These are phyloP conservation scores for Reutealis trisperma DNA, from an alignment of 345 rosid species.

Conservation along the genomic window DNA sequence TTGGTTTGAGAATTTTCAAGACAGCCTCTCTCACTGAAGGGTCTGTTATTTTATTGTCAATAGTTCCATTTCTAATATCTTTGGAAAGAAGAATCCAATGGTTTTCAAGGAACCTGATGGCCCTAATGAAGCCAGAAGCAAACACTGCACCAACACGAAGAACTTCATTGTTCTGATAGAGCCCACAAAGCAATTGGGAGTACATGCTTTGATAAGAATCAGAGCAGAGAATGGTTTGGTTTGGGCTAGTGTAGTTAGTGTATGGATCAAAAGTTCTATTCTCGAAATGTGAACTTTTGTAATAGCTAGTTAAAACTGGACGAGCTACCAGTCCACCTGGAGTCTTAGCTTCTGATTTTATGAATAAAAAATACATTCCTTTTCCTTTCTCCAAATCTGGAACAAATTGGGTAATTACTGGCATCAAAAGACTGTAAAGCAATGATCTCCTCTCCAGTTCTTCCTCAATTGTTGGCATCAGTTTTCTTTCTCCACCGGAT, in stretches of 20 bases:
- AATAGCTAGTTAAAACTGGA: slow-evolving; percentile 60
- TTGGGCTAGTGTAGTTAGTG: slow-evolving; percentile 59
- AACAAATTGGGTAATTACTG: slow-evolving; percentile 51
- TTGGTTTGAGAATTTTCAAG: slow-evolving; percentile 39
- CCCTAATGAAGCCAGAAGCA: slow-evolving; percentile 62
- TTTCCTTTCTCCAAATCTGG: slow-evolving; percentile 53
- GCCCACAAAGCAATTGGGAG: slow-evolving; percentile 61
- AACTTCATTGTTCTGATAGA: slow-evolving; percentile 45
- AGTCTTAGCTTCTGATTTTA: slow-evolving; percentile 58
- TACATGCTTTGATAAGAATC: slow-evolving; percentile 63
- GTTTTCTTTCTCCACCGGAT: slow-evolving; percentile 69
- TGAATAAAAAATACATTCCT: slow-evolving; percentile 60
- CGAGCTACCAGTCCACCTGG: slow-evolving; percentile 56
- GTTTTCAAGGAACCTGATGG: slow-evolving; percentile 51
- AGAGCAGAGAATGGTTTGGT: slow-evolving; percentile 52
- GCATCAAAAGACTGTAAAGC: slow-evolving; percentile 57
- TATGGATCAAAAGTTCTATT: slow-evolving; percentile 48
- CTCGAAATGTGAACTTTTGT: slow-evolving; percentile 58
- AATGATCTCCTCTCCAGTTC: slow-evolving; percentile 51
- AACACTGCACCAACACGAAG: slow-evolving; percentile 61
- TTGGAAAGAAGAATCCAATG: slow-evolving; percentile 45
- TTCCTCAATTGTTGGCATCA: slow-evolving; percentile 65
- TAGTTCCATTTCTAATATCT: slow-evolving; percentile 44
- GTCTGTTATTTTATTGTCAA: slow-evolving; percentile 44
- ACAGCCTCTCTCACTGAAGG: slow-evolving; percentile 44